Percentiles rank a stretch among this genome's conserved stretches.
Evolutionary conservation across 2,329 filamentous ascomycete species (phyloP).

Genomic region (Colletotrichum sp.): DNA sequence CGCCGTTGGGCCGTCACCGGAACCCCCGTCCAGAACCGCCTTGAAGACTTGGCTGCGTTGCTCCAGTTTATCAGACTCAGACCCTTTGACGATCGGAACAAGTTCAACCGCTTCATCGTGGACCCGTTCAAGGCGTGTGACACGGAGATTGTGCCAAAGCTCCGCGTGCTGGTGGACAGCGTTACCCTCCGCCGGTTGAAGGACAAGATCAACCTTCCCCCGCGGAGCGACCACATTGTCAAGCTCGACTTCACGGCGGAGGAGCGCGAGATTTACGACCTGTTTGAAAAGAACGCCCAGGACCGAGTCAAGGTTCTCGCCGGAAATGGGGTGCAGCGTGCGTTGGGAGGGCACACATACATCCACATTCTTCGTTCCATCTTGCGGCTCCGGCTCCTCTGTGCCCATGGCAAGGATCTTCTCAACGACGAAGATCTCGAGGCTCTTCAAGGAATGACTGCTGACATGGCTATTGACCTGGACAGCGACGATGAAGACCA

Average conservation of each 20-base stretch:
- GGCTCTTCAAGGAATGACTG: conserved; percentile 80
- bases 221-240: conserved; percentile 74
- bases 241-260: conserved; percentile 76
- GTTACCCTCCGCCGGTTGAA: conserved; percentile 91
- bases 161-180: conserved; percentile 91
- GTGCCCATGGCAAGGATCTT: conserved; percentile 92
- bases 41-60: conserved; percentile 88
- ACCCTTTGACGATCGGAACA: conserved; percentile 80
- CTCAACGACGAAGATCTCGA: conserved; percentile 84
- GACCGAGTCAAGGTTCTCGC: conserved; percentile 80
- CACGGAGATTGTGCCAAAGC: conserved; percentile 80
- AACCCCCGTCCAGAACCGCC: conserved; percentile 91
- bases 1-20: conserved; percentile 97
- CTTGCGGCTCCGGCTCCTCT: conserved; percentile 85
- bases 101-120: conserved; percentile 82
- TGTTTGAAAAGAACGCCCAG: conserved; percentile 82
- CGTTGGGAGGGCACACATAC: conserved; percentile 84
- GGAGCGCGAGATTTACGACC: conserved; percentile 80
- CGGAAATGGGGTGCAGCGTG: conserved; percentile 58
- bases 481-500: conserved; percentile 74
- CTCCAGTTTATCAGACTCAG: conserved; percentile 84
- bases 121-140: conserved; percentile 88
- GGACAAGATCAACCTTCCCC: conserved; percentile 85
- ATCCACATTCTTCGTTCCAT: conserved; percentile 94
- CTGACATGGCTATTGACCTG: conserved; percentile 85